Percentiles rank a stretch among this genome's conserved stretches.
These are phyloP conservation scores for Rhodotorula sp. DNA, from an alignment of 1,284 basidiomycete species.

Conservation along the genomic window DNA sequence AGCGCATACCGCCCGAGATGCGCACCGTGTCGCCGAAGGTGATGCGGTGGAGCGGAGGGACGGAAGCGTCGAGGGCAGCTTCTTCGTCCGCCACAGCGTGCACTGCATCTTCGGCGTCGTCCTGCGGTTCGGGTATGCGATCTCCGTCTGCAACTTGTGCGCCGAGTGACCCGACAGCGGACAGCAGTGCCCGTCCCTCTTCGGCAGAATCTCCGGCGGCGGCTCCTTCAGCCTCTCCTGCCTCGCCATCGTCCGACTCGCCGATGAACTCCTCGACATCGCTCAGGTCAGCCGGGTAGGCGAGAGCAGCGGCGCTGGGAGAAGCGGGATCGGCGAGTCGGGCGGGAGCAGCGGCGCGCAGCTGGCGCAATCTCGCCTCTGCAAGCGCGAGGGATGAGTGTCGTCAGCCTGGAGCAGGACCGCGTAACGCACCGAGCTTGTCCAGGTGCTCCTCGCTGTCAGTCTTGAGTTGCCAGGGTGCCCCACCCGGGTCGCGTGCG, in stretches of 20 bases:
- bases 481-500: not conserved
- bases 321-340: not conserved
- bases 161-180: not conserved
- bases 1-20: constrained; percentile 7
- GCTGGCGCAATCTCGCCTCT: constrained; percentile 12
- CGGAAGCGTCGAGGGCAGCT: not conserved
- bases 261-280: not conserved
- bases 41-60: constrained; percentile 14
- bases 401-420: not conserved
- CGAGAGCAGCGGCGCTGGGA: too few species aligned
- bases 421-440: constrained; percentile 5
- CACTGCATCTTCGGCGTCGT: not conserved
- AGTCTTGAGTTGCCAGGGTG: constrained; percentile 18
- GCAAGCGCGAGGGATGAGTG: not conserved
- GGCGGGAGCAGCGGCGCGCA: not conserved
- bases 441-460: constrained; percentile 20
- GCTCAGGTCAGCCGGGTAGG: not conserved
- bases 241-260: too few species aligned
- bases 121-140: constrained; percentile 2
- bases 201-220: constrained; percentile 6
- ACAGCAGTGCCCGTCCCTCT: constrained; percentile 20
- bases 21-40: constrained; percentile 29
- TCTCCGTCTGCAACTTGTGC: not conserved
- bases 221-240: not conserved
- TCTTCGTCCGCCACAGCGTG: not conserved